A percentile compares a stretch with the other conserved stretches of the same genome.
Conservation (phyloP, 2,329 filamentous ascomycete genomes). For the Fonsecaea nubica region DNA sequence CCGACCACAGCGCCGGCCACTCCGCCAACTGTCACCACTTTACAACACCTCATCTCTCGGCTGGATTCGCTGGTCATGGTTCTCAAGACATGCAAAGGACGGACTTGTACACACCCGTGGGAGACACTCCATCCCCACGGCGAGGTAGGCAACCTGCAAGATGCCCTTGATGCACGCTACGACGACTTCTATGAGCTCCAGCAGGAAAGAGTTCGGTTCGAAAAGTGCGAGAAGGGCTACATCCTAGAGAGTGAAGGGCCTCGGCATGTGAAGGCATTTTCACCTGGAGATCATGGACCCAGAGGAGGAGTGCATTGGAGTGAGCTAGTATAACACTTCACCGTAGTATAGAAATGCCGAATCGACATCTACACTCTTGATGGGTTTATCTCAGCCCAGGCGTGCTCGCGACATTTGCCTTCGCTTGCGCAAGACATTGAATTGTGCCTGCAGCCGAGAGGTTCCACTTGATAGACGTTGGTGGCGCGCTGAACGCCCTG, state of each 20-base stretch:
- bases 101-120: slow-evolving; percentile 49
- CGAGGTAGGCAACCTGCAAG: slow-evolving; percentile 42
- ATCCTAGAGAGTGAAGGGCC: slow-evolving; percentile 48
- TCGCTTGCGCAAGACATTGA: not conserved
- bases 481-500: slow-evolving; percentile 1
- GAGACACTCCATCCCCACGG: slow-evolving; percentile 45
- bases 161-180: slow-evolving; percentile 44
- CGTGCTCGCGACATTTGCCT: not conserved
- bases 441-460: not conserved
- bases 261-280: slow-evolving; percentile 17
- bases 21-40: slow-evolving; percentile 23
- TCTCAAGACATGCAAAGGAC: slow-evolving; percentile 49
- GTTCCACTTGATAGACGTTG: not conserved
- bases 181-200: slow-evolving; percentile 47
- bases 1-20: not conserved
- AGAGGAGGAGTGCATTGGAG: slow-evolving; percentile 23
- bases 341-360: too few species aligned
- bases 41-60: slow-evolving; percentile 40
- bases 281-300: not conserved
- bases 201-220: slow-evolving; percentile 44
- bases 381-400: not conserved
- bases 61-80: slow-evolving; percentile 49
- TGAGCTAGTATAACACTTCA: slow-evolving; percentile 18
- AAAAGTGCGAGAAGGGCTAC: slow-evolving; percentile 47
- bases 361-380: not conserved